A percentile compares a stretch with the other conserved stretches of the same genome.
phyloP scores from a whole-genome alignment of 306 rosid species.

The Argentina anserina region DNA sequence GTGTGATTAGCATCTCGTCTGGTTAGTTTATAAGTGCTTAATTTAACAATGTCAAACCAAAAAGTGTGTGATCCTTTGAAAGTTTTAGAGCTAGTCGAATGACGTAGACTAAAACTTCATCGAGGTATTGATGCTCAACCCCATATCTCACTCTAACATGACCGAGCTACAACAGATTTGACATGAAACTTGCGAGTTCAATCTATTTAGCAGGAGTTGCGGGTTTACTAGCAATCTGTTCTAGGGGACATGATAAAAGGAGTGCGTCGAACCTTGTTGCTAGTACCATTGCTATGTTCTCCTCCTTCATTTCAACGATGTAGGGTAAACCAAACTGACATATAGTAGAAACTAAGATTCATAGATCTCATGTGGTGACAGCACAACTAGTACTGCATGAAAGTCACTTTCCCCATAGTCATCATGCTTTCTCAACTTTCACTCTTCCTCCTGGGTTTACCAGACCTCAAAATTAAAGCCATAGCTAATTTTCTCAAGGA shows the following conservation, averaged over 20 bases:
- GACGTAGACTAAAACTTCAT: neutral
- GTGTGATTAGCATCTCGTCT: neutral
- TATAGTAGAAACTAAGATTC: neutral
- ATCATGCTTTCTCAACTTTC: neutral
- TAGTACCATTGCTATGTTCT: neutral
- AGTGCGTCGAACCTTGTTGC: neutral
- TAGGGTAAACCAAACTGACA: slow-evolving; percentile 18
- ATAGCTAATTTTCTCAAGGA: neutral
- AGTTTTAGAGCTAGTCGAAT: no score
- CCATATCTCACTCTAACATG: neutral
- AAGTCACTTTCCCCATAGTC: neutral
- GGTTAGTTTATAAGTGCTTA: neutral
- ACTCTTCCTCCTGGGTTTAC: slow-evolving; percentile 5
- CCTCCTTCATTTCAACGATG: neutral
- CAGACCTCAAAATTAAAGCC: neutral
- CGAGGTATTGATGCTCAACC: neutral
- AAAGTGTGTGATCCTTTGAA: no score
- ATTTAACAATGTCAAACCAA: no score
- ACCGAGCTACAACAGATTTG: neutral
- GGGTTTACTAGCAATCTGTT: neutral
- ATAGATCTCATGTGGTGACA: slow-evolving; percentile 7
- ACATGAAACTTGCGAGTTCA: neutral
- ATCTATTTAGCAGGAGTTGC: neutral
- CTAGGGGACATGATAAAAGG: neutral
- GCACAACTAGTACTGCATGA: neutral